phyloP scores from a whole-genome alignment of 2,329 filamentous ascomycete species.

The Fonsecaea multimorphosa region DNA sequence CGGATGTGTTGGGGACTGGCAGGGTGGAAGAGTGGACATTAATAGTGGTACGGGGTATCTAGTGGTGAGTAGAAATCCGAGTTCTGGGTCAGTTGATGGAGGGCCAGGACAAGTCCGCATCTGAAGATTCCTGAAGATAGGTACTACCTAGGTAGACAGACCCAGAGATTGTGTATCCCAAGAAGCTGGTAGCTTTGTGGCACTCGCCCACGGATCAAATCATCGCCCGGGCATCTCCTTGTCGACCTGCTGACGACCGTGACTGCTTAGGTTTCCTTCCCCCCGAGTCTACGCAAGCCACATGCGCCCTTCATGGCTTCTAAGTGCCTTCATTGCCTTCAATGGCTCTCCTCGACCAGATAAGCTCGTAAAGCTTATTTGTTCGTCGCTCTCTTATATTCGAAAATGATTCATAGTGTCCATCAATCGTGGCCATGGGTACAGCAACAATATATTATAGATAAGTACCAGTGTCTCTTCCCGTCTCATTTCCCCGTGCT shows the following conservation, averaged over 20 bases:
- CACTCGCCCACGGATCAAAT: too few relatives aligned
- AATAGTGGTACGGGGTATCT: too few relatives aligned
- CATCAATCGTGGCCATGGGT: neutral
- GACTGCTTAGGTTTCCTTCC: too few relatives aligned
- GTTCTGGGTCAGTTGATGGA: too few relatives aligned
- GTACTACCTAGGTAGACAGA: too few relatives aligned
- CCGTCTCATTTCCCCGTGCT: neutral
- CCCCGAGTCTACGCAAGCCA: neutral
- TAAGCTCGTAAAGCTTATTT: constrained; percentile 20
- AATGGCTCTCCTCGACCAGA: neutral
- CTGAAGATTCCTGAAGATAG: too few relatives aligned
- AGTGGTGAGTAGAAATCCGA: neutral
- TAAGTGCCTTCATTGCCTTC: neutral
- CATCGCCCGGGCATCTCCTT: too few relatives aligned
- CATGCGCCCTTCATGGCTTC: neutral
- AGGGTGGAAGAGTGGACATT: neutral
- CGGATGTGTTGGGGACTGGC: neutral
- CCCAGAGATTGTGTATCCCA: too few relatives aligned
- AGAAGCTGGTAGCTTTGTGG: too few relatives aligned
- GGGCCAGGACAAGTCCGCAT: too few relatives aligned
- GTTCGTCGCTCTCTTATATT: neutral
- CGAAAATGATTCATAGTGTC: constrained; percentile 14
- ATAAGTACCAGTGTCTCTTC: constrained; percentile 3
- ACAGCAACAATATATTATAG: neutral
- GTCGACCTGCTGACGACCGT: neutral